Base-by-base conservation (phyloP, 2,329 filamentous ascomycete species). In the Elsinoe batatas region DNA sequence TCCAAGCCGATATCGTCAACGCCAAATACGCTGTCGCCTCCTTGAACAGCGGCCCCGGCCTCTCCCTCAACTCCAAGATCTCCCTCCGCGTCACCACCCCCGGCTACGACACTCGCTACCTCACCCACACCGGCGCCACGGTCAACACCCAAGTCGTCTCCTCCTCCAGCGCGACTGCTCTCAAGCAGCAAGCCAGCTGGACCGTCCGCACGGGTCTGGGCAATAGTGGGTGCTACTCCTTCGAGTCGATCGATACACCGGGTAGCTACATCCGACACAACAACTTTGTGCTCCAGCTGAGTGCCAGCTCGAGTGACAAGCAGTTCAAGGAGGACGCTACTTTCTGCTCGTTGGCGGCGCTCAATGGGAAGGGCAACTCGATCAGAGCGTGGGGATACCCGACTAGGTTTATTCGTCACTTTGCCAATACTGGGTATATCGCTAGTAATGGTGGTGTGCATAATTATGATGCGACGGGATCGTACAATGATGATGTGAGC, bases 261-360 rank as follows among this genome's bases (percentile, higher is more conserved):
- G 81, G 81, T 2, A 80, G 76, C 68, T 85, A 73, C 64, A 71
- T 84, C 3, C 72, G 81, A 0, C 81, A 84, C 68, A 71, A 65
- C 58, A 63, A 76, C 66, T 84, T 81, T 53, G 71, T 18, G 26
- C 75, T 84, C 0, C 46, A 65, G 33, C 60, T 84, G 44, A 66
- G 70, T 40, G 72, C 74, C 56, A 75, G 76, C 59, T 81, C 84
- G 58, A 74, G 74, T 54, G 72, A 70, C 56, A 81, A 83, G 71
- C 67, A 70, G 53, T 82, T 84, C 67, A 36, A 68, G 3, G 80
- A 84, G 61, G 81, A 84, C 47, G 79, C 81, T 6, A 84, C 82
- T 0, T 84, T 84, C 67, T 84, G 82, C 63, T 71, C 79, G 0
- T 72, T 77, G 64, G 57, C 72, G 0, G 76, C 75, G 0, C 67